Conservation (phyloP, 768 basidiomycete species). For the Amanita pseudoporphyria region DNA sequence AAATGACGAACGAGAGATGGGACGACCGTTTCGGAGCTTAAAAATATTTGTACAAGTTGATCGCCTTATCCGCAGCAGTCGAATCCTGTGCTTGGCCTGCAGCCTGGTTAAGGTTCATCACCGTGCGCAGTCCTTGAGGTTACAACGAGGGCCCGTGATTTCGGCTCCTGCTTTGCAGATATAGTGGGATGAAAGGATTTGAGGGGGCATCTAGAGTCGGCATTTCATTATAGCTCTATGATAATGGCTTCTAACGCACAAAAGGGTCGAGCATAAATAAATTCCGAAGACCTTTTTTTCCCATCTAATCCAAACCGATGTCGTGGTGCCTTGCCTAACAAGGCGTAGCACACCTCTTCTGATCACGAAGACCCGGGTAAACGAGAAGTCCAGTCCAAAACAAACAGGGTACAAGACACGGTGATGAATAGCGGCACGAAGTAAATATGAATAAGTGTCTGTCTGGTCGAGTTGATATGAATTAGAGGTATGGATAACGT, state of each 20-base stretch:
- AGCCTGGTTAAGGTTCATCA: neutral
- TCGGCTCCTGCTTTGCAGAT: neutral
- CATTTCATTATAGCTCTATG: too few species aligned
- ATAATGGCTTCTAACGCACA: too few species aligned
- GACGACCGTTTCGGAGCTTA: too few species aligned
- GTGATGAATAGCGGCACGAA: neutral
- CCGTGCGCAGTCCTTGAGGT: neutral
- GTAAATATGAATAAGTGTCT: conserved; percentile 4
- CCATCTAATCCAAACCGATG: too few species aligned
- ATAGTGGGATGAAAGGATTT: too few species aligned
- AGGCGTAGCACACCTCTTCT: too few species aligned
- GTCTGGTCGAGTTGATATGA: too few species aligned
- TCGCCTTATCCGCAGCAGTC: neutral
- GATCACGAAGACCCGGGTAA: neutral
- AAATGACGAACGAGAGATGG: too few species aligned
- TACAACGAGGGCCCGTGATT: neutral
- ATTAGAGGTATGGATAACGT: neutral
- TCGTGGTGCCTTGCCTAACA: too few species aligned
- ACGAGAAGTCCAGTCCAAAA: neutral
- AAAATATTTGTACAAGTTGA: conserved; percentile 26
- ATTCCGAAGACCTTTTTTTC: too few species aligned
- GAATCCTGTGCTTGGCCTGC: neutral
- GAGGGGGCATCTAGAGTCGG: too few species aligned
- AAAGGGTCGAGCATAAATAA: too few species aligned
- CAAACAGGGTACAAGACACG: neutral